Evolutionary conservation across 345 rosid species (phyloP).

Genomic region (Mallotus nudiflorus): DNA sequence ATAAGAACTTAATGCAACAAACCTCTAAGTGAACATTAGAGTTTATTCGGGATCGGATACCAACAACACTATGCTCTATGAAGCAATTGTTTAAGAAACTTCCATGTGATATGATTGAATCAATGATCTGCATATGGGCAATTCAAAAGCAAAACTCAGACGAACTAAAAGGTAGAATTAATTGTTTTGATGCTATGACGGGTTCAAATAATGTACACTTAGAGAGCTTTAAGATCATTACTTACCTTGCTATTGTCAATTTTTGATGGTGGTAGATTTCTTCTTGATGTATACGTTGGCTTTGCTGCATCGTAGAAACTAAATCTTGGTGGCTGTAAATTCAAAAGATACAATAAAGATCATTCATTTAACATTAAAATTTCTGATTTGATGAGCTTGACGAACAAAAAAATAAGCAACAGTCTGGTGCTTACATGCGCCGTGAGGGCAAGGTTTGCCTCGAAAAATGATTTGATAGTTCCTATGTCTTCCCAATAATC

Average conservation of each 20-base stretch:
- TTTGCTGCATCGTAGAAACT: conserved; percentile 93
- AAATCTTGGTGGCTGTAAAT: conserved; percentile 74
- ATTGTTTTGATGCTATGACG: too few relatives aligned
- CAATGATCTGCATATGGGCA: conserved; percentile 54
- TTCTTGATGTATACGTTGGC: conserved; percentile 88
- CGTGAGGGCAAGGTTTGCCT: conserved; percentile 91
- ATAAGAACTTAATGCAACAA: conserved; percentile 6
- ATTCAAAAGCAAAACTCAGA: background rate
- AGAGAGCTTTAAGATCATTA: conserved; percentile 5
- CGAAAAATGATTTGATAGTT: conserved; percentile 93
- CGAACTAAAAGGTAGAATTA: too few relatives aligned
- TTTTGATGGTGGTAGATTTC: conserved; percentile 86
- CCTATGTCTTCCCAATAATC: conserved; percentile 99
- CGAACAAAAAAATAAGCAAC: background rate
- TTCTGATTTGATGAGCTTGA: background rate
- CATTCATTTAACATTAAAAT: background rate
- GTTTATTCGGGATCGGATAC: conserved; percentile 85
- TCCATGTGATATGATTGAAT: conserved; percentile 90
- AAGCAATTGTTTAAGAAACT: conserved; percentile 70
- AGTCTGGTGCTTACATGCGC: conserved; percentile 62
- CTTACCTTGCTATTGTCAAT: conserved; percentile 75
- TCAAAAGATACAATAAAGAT: conserved; percentile 15
- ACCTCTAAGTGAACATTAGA: conserved; percentile 81
- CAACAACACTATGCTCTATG: conserved; percentile 84
- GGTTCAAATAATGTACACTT: background rate